Evolutionary conservation across 495 filamentous ascomycete genomes (phyloP).

Genomic region (Venustampulla echinocandica): DNA sequence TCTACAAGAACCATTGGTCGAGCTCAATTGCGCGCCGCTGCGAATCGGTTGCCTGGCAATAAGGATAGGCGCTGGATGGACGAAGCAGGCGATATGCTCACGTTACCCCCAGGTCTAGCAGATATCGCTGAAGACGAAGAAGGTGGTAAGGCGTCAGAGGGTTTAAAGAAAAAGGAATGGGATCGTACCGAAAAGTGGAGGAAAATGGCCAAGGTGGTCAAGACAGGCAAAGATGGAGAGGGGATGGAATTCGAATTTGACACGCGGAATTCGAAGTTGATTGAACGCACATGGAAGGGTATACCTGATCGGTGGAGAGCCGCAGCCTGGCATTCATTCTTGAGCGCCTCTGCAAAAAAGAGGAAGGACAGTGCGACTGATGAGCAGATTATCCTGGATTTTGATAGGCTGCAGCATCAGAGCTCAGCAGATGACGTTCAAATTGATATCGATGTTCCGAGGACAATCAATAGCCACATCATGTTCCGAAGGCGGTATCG

Average conservation of each 20-base stretch:
- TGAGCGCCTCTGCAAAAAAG: conserved; percentile 69
- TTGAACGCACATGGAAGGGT: conserved; percentile 93
- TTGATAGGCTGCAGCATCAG: conserved; percentile 58
- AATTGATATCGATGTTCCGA: conserved; percentile 93
- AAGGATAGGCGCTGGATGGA: conserved; percentile 66
- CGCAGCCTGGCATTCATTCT: conserved; percentile 91
- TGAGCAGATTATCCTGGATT: conserved; percentile 59
- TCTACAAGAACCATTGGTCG: conserved; percentile 40
- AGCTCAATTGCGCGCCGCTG: conserved; percentile 52
- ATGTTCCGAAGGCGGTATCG: conserved; percentile 95
- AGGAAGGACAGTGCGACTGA: conserved; percentile 53
- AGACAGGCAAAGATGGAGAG: conserved; percentile 48
- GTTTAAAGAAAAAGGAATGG: conserved; percentile 68
- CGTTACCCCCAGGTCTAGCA: conserved; percentile 57
- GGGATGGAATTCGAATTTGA: conserved; percentile 92
- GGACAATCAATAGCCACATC: conserved; percentile 91
- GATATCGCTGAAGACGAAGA: conserved; percentile 53
- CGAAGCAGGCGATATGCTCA: conserved; percentile 86
- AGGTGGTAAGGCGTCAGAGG: conserved; percentile 46
- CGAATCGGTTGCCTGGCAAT: conserved; percentile 71
- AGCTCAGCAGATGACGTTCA: conserved; percentile 88
- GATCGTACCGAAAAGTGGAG: conserved; percentile 88
- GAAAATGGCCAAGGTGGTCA: conserved; percentile 79
- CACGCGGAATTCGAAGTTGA: conserved; percentile 70
- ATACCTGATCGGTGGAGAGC: conserved; percentile 94